phyloP scores from a whole-genome alignment of 805 yeast species.

The Yarrowia divulgata region DNA sequence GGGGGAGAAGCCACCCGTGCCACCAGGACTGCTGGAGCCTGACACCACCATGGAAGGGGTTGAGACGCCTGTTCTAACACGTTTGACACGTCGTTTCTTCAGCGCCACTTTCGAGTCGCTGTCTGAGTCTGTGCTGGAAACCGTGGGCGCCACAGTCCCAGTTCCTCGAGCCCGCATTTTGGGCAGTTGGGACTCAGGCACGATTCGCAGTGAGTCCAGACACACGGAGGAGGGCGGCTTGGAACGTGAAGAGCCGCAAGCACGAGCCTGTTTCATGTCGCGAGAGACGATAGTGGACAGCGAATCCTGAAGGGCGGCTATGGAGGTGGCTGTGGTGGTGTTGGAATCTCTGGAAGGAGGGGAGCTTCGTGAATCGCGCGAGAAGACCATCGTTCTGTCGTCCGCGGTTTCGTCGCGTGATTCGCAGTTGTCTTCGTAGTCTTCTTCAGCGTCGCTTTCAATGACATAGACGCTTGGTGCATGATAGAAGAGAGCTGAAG shows the following conservation, averaged over 20 bases:
- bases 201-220: slow-evolving; percentile 27
- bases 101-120: slow-evolving; percentile 9
- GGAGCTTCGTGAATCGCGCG: slow-evolving; percentile 1
- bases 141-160: not conserved
- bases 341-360: slow-evolving; percentile 15
- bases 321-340: slow-evolving; percentile 25
- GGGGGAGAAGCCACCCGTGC: slow-evolving; percentile 35
- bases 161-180: slow-evolving; percentile 26
- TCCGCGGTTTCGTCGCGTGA: slow-evolving; percentile 16
- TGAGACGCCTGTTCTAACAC: slow-evolving; percentile 4
- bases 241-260: not conserved
- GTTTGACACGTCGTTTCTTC: slow-evolving; percentile 17
- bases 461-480: slow-evolving; percentile 31
- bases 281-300: slow-evolving; percentile 24
- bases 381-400: slow-evolving; percentile 1
- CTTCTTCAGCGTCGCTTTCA: slow-evolving; percentile 28
- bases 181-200: slow-evolving; percentile 32
- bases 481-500: slow-evolving; percentile 31
- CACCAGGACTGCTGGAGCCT: slow-evolving; percentile 9
- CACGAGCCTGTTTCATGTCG: slow-evolving; percentile 30
- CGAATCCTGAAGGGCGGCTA: slow-evolving; percentile 30
- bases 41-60: slow-evolving; percentile 1
- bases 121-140: slow-evolving; percentile 27
- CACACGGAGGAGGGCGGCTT: slow-evolving; percentile 22
- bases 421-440: slow-evolving; percentile 22